Evolutionary conservation across 2,329 filamentous ascomycete species (phyloP), one percentile per base, ranked within the genome.

Genomic region (Botrytis deweyae): DNA sequence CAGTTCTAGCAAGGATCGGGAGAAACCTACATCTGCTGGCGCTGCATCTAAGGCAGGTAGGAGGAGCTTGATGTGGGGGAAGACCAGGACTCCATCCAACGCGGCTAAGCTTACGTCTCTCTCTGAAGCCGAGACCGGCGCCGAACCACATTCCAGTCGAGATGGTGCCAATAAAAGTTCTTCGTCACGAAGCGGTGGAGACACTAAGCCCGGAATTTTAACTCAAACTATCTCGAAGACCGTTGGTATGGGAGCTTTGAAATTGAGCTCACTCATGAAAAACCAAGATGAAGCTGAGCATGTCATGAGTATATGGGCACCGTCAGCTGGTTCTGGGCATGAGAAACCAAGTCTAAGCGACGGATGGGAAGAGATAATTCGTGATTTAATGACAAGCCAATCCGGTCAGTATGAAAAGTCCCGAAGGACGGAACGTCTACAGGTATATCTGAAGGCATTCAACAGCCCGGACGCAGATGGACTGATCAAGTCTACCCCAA

Each of bases 401-500:
- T 91, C 87, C n/a, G 91, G 92, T 10, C 88, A 89, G 55, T 97
- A 93, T 81, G 91, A 92, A 79, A 92, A 90, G 79, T 93, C 92
- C 36, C 85, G 87, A 72, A 88, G 88, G 72, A 90, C 93, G 38
- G 94, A 95, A 79, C 89, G 93, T 42, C 84, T 98, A 9, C 92
- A 95, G 77, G 85, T 98, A 1, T 92, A 93, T 75, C 84, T 98
- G 22, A 92, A 91, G 78, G 88, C 92, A 1, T 98, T 98, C 81
- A 88, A 90, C 52, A 88, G 92, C 78, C 86, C 89, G 1, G 94
- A 98, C 78, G 90, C 94, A 1, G 94, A 97, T 77, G 86, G 84
- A 0, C 87, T 99, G 59, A 92, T 98, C 80, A 93, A 92, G 79
- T 90, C 92, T 66, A 97, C 94, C 4, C 96, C 96, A 0, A 98